Evolutionary conservation across 257 asterid genomes (phyloP).

Genomic region (Jacaranda mimosifolia): DNA sequence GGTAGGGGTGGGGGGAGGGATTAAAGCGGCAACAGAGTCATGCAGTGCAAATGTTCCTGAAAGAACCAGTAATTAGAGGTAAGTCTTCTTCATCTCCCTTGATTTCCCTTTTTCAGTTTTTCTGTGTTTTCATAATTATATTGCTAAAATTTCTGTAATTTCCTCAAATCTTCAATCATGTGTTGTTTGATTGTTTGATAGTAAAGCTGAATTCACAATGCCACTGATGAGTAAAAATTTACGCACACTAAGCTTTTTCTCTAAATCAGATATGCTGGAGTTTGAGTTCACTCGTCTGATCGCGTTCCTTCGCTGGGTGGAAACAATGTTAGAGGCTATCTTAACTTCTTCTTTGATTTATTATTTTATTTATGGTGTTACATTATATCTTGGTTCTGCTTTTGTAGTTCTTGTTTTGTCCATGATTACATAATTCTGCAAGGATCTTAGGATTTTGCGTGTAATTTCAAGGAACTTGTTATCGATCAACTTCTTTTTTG

Average conservation of each 20-base stretch:
- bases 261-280: neutral
- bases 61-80: conserved; percentile 12
- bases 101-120: neutral
- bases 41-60: neutral
- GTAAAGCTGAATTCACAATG: too few relatives aligned
- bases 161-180: neutral
- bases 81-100: neutral
- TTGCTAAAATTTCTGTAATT: conserved; percentile 15
- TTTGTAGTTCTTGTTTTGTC: neutral
- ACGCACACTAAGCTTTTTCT: neutral
- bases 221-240: neutral
- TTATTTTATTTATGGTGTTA: neutral
- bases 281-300: neutral
- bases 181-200: neutral
- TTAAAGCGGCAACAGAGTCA: too few relatives aligned
- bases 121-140: neutral
- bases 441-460: neutral
- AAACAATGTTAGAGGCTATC: neutral
- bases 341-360: neutral
- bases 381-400: neutral
- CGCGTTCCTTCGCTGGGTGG: neutral
- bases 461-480: neutral
- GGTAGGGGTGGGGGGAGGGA: too few relatives aligned
- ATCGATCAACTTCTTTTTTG: neutral
- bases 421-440: neutral